phyloP scores from a whole-genome alignment of 2,329 filamentous ascomycete species.

The Colletotrichum ledebouriae region DNA sequence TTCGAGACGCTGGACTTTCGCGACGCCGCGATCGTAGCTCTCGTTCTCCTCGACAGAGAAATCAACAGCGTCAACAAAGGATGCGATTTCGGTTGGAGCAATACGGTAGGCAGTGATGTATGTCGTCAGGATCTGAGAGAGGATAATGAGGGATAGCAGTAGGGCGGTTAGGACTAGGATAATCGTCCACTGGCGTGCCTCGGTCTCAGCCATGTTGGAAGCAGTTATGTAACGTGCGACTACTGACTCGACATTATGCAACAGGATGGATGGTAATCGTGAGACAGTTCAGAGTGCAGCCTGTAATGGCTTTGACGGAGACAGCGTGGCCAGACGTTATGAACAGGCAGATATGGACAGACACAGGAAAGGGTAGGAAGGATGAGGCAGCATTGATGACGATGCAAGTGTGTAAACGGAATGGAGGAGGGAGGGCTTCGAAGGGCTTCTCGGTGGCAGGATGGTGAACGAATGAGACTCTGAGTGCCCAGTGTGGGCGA shows the following conservation, averaged over 20 bases:
- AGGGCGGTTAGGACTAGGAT: constrained; percentile 71
- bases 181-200: constrained; percentile 68
- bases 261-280: constrained; percentile 9
- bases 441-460: constrained; percentile 25
- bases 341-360: constrained; percentile 1
- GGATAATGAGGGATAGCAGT: constrained; percentile 67
- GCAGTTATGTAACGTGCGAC: constrained; percentile 6
- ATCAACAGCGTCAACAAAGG: constrained; percentile 72
- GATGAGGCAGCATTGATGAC: constrained; percentile 39
- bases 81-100: constrained; percentile 69
- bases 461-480: constrained; percentile 25
- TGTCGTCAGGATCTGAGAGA: constrained; percentile 64
- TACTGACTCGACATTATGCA: constrained; percentile 33
- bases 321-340: constrained; percentile 10
- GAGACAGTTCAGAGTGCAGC: constrained; percentile 1
- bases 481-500: constrained; percentile 9
- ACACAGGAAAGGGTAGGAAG: background rate
- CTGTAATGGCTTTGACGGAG: constrained; percentile 3
- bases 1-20: constrained; percentile 69
- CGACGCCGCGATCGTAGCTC: constrained; percentile 72
- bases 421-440: constrained; percentile 30
- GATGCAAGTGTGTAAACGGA: constrained; percentile 33
- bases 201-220: constrained; percentile 63
- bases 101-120: constrained; percentile 69
- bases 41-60: constrained; percentile 75